Evolutionary conservation across 1,284 basidiomycete genomes (phyloP), one percentile per base, ranked within the genome.

Genomic region (Fomitopsis palustris): DNA sequence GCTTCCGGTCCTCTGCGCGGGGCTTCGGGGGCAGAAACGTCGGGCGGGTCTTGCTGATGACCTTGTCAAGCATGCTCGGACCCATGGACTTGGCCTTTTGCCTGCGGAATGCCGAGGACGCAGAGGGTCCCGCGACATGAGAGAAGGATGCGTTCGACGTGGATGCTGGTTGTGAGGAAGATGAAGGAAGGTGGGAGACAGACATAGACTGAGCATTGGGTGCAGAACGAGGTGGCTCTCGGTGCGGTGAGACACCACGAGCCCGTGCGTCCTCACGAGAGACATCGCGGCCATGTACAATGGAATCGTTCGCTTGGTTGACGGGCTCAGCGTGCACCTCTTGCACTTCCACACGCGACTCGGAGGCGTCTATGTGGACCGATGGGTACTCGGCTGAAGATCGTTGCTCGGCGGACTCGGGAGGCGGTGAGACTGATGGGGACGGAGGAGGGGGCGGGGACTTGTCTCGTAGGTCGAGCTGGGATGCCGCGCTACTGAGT

Each of bases 1-100:
- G 95, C 64, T 86, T 90, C 58, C 82, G 76, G 70, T 97, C 95
- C 73, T 97, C 95, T 54, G 81, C 72, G 58, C 84, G 85, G 56
- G 78, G 77, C 72, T 97, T 97, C 9, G 95, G 95, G 19, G 95
- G 95, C 9, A 97, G 78, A 71, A 88, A 91, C 5, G 83, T 77
- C 19, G 93, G 94, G 25, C 95, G 80, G 0, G 90, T 93, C 71
- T 83, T 88, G 72, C 88, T 92, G 59, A 88, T 75, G 43, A 91
- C 86, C 71, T 86, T 88, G 68, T 93, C 88, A 21, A 92, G 78
- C 16, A 76, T 72, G 67, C 86, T 90, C 10, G 87, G 88, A 17
- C 87, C 86, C 25, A 74, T 69, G 3, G 86, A 85, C 33, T 82
- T 82, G 38, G 78, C 76, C 19, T 74, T 71, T 56, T 77, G 76